Conservation (phyloP, 768 basidiomycete genomes). For the Paxillus involutus region DNA sequence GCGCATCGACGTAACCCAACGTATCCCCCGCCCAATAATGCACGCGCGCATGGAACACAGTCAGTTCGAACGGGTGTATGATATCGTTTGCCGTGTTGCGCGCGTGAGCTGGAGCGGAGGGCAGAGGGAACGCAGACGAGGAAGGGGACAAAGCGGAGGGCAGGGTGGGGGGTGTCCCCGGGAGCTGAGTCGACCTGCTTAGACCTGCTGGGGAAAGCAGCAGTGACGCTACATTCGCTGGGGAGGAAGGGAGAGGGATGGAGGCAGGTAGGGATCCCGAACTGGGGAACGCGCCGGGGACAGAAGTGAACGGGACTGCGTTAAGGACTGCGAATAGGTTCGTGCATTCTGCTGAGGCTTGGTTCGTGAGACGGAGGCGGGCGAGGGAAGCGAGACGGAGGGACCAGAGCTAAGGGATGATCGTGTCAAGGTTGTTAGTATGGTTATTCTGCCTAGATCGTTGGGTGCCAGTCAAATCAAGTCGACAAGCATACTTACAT, state of each 20-base stretch:
- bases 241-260: slow-evolving; percentile 36
- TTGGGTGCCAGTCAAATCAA: background rate
- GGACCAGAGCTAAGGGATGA: slow-evolving; percentile 66
- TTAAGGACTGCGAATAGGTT: slow-evolving; percentile 76
- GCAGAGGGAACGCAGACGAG: background rate
- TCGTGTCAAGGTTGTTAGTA: background rate
- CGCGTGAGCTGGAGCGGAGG: background rate
- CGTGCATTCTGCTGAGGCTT: slow-evolving; percentile 80
- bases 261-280: slow-evolving; percentile 8
- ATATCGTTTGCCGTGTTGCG: slow-evolving; percentile 8
- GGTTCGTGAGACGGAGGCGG: slow-evolving; percentile 81
- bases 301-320: slow-evolving; percentile 49
- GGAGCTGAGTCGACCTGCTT: slow-evolving; percentile 19
- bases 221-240: slow-evolving; percentile 1
- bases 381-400: slow-evolving; percentile 78
- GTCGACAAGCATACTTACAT: slow-evolving; percentile 44
- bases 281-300: slow-evolving; percentile 56
- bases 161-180: slow-evolving; percentile 18
- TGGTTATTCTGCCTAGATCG: background rate
- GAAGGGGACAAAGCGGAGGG: slow-evolving; percentile 1
- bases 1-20: slow-evolving; percentile 76
- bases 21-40: slow-evolving; percentile 83
- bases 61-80: slow-evolving; percentile 47
- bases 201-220: slow-evolving; percentile 25
- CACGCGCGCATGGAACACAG: slow-evolving; percentile 69